phyloP scores from a whole-genome alignment of 2,329 filamentous ascomycete genomes.

The Alternaria sp. region DNA sequence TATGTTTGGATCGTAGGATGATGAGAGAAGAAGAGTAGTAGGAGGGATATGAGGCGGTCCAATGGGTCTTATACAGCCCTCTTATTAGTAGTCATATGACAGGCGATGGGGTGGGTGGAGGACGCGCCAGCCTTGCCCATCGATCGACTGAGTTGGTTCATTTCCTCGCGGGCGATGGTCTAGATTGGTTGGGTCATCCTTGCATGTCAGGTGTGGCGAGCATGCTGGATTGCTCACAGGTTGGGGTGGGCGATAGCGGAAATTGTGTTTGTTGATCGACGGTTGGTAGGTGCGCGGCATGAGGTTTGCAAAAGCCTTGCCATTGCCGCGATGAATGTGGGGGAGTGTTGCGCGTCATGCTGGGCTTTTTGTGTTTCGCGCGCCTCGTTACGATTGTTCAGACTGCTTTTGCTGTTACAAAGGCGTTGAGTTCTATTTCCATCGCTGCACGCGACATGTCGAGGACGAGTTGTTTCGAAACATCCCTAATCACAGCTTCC shows the following conservation, averaged over 20 bases:
- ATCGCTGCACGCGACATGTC: not conserved
- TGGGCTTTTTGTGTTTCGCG: not conserved
- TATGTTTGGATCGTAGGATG: slow-evolving; percentile 18
- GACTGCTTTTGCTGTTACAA: not conserved
- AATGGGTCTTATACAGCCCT: slow-evolving; percentile 22
- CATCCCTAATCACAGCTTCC: not conserved
- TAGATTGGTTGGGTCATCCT: slow-evolving; percentile 5
- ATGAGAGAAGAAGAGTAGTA: slow-evolving; percentile 1
- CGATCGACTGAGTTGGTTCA: slow-evolving; percentile 1
- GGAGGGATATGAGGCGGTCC: not conserved
- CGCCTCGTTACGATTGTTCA: not conserved
- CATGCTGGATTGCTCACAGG: not conserved
- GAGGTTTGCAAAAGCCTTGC: not conserved
- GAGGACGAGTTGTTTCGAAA: slow-evolving; percentile 3
- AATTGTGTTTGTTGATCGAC: slow-evolving; percentile 11
- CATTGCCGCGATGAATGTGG: not conserved
- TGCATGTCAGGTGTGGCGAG: slow-evolving; percentile 1
- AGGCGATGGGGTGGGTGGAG: slow-evolving; percentile 1
- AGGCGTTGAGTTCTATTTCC: not conserved
- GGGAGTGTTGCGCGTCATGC: slow-evolving; percentile 3
- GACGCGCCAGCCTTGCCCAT: slow-evolving; percentile 17
- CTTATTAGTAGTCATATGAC: slow-evolving; percentile 21
- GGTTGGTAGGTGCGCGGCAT: slow-evolving; percentile 1
- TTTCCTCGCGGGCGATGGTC: slow-evolving; percentile 3
- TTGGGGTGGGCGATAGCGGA: slow-evolving; percentile 10